phyloP scores from a whole-genome alignment of 306 rosid genomes.

The Ammopiptanthus mongolicus region DNA sequence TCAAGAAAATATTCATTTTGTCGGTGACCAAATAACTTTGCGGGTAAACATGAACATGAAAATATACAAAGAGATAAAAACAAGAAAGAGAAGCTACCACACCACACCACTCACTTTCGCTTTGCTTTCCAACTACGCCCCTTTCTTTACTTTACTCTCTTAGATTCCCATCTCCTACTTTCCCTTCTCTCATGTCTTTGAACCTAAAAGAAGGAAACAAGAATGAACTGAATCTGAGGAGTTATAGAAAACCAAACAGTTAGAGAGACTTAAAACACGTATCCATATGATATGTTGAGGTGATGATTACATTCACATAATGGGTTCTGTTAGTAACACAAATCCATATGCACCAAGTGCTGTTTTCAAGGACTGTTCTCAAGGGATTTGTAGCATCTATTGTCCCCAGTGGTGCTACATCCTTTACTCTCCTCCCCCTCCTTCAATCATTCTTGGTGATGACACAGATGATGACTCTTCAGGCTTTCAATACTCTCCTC shows the following conservation, averaged over 20 bases:
- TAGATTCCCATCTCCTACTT: not conserved
- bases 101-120: conserved; percentile 47
- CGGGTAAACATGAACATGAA: not conserved
- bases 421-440: conserved; percentile 71
- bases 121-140: conserved; percentile 42
- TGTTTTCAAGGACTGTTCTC: conserved; percentile 51
- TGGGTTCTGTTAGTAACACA: conserved; percentile 40
- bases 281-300: not conserved
- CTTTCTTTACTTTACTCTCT: not conserved
- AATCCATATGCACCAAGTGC: conserved; percentile 45
- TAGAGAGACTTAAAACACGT: no score
- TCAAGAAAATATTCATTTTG: not conserved
- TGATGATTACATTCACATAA: not conserved
- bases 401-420: conserved; percentile 83
- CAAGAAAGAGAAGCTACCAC: conserved; percentile 8
- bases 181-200: not conserved
- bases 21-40: not conserved
- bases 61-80: not conserved
- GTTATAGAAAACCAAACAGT: not conserved
- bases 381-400: conserved; percentile 64
- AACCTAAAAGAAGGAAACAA: not conserved
- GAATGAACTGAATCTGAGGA: not conserved
- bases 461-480: not conserved
- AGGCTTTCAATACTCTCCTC: conserved; percentile 61
- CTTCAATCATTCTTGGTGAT: conserved; percentile 20